Percentiles rank a stretch among this genome's conserved stretches.
These are phyloP conservation scores for Huiozyma sinensis DNA, from an alignment of 805 yeast genomes.

Conservation along the genomic window DNA sequence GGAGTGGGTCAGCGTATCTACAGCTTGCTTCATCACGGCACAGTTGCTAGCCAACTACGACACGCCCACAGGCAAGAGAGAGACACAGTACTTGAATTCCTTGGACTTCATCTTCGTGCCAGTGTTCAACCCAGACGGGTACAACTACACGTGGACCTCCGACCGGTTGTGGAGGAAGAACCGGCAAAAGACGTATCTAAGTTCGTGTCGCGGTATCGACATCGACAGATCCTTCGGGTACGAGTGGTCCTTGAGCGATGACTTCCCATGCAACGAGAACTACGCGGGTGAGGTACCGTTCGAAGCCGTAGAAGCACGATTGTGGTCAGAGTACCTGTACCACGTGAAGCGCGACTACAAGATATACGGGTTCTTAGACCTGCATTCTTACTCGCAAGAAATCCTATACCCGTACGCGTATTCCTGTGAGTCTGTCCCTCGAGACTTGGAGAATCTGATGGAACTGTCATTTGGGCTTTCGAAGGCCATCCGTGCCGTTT, in stretches of 20 bases:
- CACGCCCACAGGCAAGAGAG: constrained; percentile 24
- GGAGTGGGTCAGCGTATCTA: constrained; percentile 75
- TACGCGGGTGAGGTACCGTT: constrained; percentile 69
- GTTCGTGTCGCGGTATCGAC: constrained; percentile 72
- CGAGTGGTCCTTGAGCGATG: constrained; percentile 55
- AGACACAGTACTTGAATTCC: constrained; percentile 39
- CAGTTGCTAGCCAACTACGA: constrained; percentile 43
- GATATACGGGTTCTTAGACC: constrained; percentile 67
- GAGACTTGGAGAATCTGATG: constrained; percentile 70
- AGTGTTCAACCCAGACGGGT: constrained; percentile 85
- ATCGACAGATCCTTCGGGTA: constrained; percentile 75
- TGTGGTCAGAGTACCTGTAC: constrained; percentile 39
- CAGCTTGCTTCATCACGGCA: constrained; percentile 49
- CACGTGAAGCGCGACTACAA: constrained; percentile 37
- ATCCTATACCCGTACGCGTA: constrained; percentile 74
- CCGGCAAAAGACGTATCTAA: constrained; percentile 60
- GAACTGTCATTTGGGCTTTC: constrained; percentile 76
- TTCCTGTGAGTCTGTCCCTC: constrained; percentile 60
- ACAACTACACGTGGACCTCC: constrained; percentile 65
- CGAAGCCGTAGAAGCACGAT: constrained; percentile 50
- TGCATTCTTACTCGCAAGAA: constrained; percentile 80
- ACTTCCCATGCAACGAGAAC: constrained; percentile 70
- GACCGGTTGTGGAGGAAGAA: constrained; percentile 87
- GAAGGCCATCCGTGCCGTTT: constrained; percentile 53
- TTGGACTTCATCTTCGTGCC: constrained; percentile 73